These are phyloP conservation scores for Parietaria judaica DNA, from an alignment of 306 rosid species.

Conservation along the genomic window DNA sequence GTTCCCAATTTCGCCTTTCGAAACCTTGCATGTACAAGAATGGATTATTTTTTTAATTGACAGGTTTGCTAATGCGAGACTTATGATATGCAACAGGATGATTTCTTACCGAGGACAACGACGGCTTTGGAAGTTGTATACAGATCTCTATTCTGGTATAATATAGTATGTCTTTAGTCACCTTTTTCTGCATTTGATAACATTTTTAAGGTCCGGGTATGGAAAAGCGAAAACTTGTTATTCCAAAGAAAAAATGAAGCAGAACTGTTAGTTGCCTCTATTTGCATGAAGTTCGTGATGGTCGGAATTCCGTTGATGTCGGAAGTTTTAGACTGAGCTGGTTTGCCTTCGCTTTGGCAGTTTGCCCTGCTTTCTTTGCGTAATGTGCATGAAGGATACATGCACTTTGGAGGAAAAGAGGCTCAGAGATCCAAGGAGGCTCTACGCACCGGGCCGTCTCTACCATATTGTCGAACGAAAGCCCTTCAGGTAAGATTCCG, in stretches of 20 bases:
- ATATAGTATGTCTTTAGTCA: constrained; percentile 16
- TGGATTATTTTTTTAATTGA: too few species aligned
- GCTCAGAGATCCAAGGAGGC: constrained; percentile 89
- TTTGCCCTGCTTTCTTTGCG: constrained; percentile 83
- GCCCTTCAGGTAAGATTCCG: constrained; percentile 67
- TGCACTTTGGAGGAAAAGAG: constrained; percentile 77
- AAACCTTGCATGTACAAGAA: too few species aligned
- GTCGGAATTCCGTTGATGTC: background rate
- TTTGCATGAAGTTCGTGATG: too few species aligned
- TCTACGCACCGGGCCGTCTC: constrained; percentile 94
- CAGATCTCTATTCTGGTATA: constrained; percentile 83
- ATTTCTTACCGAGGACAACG: constrained; percentile 86
- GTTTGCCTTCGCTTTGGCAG: constrained; percentile 40
- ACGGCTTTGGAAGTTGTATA: constrained; percentile 56
- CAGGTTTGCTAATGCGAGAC: background rate
- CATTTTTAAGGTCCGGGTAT: constrained; percentile 6
- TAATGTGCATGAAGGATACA: constrained; percentile 86
- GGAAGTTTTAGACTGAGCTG: background rate
- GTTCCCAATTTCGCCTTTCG: too few species aligned
- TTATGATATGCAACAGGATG: constrained; percentile 50
- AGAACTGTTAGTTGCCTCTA: background rate
- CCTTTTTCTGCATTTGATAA: constrained; percentile 11
- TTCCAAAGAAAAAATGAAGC: too few species aligned
- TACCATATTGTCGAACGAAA: constrained; percentile 93
- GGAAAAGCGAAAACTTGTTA: background rate